A percentile compares a stretch with the other conserved stretches of the same genome.
These are phyloP conservation scores for Rhododendron ferrugineum DNA, from an alignment of 148 eudicot genomes.

Conservation along the genomic window DNA sequence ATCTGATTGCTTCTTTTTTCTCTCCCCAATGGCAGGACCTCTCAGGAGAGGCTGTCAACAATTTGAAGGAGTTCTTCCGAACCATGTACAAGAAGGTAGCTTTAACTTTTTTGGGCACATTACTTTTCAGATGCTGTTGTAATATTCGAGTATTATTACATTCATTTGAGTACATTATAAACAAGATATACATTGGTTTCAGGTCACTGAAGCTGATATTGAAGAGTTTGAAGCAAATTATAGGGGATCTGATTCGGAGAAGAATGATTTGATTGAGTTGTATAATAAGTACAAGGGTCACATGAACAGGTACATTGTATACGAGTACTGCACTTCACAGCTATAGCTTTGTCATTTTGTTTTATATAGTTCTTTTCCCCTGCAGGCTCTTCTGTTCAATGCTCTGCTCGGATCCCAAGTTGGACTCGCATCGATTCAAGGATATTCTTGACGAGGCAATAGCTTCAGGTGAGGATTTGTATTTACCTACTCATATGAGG, in stretches of 20 bases:
- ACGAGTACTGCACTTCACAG: neutral
- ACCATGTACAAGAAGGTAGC: slow-evolving; percentile 72
- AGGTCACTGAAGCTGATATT: slow-evolving; percentile 92
- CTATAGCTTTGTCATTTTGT: neutral
- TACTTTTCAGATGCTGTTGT: neutral
- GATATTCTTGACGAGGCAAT: slow-evolving; percentile 92
- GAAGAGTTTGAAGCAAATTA: slow-evolving; percentile 97
- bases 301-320: slow-evolving; percentile 67
- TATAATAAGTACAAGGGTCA: slow-evolving; percentile 77
- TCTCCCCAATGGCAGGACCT: slow-evolving; percentile 51
- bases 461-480: slow-evolving; percentile 50
- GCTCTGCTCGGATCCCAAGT: slow-evolving; percentile 84
- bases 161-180: neutral
- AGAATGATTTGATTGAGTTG: slow-evolving; percentile 70
- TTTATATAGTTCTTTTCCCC: slow-evolving; percentile 1
- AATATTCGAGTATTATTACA: neutral
- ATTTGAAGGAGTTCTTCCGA: slow-evolving; percentile 69
- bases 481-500: neutral
- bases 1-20: neutral
- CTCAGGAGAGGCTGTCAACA: slow-evolving; percentile 65
- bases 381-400: slow-evolving; percentile 89
- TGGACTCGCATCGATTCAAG: slow-evolving; percentile 95
- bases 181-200: slow-evolving; percentile 7
- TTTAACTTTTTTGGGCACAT: neutral
- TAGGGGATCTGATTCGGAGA: slow-evolving; percentile 93